Percentiles rank a stretch among this genome's conserved stretches.
phyloP scores from a whole-genome alignment of 2,329 filamentous ascomycete genomes.

The Setomelanomma holmii region DNA sequence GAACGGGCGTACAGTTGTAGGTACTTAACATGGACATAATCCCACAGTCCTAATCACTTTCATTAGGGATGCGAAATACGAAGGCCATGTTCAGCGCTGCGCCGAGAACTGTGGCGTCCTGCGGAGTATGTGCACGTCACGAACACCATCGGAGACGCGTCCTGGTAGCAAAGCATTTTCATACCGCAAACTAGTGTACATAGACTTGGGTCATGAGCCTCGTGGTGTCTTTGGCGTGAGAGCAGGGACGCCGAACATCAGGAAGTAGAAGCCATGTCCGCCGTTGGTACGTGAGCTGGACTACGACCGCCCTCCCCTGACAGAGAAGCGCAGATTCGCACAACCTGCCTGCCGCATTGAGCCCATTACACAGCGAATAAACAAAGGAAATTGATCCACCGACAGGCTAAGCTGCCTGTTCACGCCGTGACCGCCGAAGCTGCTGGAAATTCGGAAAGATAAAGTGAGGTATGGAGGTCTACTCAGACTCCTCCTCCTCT shows the following conservation, averaged over 20 bases:
- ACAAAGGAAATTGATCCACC: constrained; percentile 25
- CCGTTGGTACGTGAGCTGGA: constrained; percentile 29
- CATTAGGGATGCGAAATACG: constrained; percentile 18
- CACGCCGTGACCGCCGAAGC: constrained; percentile 31
- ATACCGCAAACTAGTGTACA: constrained; percentile 49
- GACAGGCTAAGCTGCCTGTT: constrained; percentile 22
- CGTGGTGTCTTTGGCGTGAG: constrained; percentile 42
- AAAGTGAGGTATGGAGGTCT: constrained; percentile 16
- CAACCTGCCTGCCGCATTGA: constrained; percentile 32
- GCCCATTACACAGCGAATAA: constrained; percentile 15
- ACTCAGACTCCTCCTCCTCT: constrained; percentile 52
- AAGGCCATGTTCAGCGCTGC: constrained; percentile 34
- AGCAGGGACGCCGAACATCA: constrained; percentile 44
- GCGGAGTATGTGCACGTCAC: no score
- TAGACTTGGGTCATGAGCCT: constrained; percentile 43
- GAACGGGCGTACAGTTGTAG: no score
- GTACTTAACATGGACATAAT: not conserved
- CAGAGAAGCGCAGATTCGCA: constrained; percentile 32
- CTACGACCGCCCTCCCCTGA: constrained; percentile 18
- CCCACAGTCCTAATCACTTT: not conserved
- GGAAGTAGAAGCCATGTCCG: constrained; percentile 29
- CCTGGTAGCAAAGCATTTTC: constrained; percentile 32
- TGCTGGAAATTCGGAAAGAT: constrained; percentile 16
- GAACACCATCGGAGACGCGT: not conserved
- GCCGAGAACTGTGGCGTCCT: constrained; percentile 2